Base-by-base conservation (phyloP, 1,139 yeast species). In the Candida pseudoviswanathii region DNA sequence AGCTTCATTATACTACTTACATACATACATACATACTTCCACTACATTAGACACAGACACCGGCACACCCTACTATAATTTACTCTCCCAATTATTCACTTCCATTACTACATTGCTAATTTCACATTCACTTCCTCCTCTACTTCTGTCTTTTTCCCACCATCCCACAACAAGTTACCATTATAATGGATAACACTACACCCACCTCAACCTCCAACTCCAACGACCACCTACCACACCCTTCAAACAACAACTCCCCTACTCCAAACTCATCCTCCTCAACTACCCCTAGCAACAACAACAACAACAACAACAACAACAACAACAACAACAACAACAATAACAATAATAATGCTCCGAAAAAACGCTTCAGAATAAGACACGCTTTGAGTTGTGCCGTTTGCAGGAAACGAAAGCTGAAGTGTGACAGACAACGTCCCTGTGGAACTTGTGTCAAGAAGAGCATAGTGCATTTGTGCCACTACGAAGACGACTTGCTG, bases 371-470 rank as follows among this genome's bases (percentile, higher is more conserved):
- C 9, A 39, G 54, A 41, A 69, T 71, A 56, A 60, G 80, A 48
- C 61, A 73, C 21, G 78, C 80, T 16, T 72, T 78, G 4, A 73
- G 78, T 40, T 76, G 81, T 56, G 72, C 75, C 46, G 78, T 76
- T 11, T 76, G 81, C 56, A 70, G 80, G 32, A 75, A 73, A 55
- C 60, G 81, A 46, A 76, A 76, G 58, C 68, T 75, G 44, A 68
- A 66, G 59, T 85, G 90, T 73, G 89, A 84, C 60, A 73, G 86
- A 56, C 75, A 73, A 39, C 76, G 78, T 58, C 95, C 95, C 1
- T 87, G 95, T 67, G 82, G 87, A 4, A 80, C 85, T 45, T 87
- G 95, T 70, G 77, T 79, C 47, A 82, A 82, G 66, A 85, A 86
- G 48, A 87, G 89, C 11, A 86, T 86, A 25, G 86, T 87, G 27